Evolutionary conservation across 495 filamentous ascomycete species (phyloP).

Genomic region (Thozetella sp.): DNA sequence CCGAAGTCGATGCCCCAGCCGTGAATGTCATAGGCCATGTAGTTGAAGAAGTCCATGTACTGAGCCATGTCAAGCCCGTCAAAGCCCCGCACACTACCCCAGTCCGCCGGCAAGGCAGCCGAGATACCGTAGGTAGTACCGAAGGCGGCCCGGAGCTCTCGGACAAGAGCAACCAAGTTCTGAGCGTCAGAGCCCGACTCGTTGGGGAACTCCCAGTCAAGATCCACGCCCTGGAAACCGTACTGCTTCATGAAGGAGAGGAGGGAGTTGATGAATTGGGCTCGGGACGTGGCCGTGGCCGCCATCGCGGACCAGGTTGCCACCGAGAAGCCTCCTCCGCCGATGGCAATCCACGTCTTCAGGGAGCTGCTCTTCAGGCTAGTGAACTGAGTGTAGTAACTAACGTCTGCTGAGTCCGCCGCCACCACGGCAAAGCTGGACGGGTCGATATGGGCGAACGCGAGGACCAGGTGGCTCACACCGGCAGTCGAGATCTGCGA

Average conservation of each 20-base stretch:
- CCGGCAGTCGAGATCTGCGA: not conserved
- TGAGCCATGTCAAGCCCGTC: constrained; percentile 38
- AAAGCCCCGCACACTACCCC: constrained; percentile 45
- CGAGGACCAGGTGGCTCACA: not conserved
- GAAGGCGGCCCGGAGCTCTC: constrained; percentile 38
- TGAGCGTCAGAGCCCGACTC: constrained; percentile 39
- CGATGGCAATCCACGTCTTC: not conserved
- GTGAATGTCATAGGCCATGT: constrained; percentile 40
- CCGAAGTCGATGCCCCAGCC: constrained; percentile 15
- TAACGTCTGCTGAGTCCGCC: not conserved
- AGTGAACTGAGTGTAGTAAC: not conserved
- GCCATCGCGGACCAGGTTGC: not conserved
- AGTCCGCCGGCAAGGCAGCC: constrained; percentile 34
- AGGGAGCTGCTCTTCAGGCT: not conserved
- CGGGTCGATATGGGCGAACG: not conserved
- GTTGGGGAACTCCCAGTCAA: constrained; percentile 61
- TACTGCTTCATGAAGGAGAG: constrained; percentile 43
- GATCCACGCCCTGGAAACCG: constrained; percentile 54
- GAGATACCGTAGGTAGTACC: constrained; percentile 36
- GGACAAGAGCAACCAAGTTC: constrained; percentile 43
- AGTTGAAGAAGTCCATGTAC: constrained; percentile 49
- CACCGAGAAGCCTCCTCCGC: not conserved
- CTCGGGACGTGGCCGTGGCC: constrained; percentile 25
- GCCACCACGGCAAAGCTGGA: not conserved
- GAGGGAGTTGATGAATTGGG: constrained; percentile 43